These are phyloP conservation scores for Blumeria graminis DNA, from an alignment of 2,329 filamentous ascomycete species.

Conservation along the genomic window DNA sequence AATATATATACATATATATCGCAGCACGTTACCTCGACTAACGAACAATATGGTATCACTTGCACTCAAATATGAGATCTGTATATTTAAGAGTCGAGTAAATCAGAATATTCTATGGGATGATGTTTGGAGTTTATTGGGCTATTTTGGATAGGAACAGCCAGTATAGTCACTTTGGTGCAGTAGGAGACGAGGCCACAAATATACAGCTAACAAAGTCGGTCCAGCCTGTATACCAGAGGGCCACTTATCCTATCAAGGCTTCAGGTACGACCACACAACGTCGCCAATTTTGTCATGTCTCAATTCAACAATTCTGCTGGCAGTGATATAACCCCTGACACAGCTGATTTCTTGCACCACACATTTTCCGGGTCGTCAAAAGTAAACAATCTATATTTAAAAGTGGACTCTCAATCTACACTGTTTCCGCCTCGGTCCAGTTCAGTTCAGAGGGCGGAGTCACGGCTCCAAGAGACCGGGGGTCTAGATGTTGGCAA, in stretches of 20 bases:
- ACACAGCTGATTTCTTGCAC: not conserved
- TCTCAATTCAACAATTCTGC: not conserved
- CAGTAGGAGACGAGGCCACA: too few species aligned
- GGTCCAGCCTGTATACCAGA: too few species aligned
- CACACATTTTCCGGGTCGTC: not conserved
- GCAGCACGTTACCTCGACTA: too few species aligned
- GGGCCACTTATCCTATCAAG: not conserved
- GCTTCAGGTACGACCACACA: not conserved
- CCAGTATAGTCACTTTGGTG: too few species aligned
- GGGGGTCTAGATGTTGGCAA: constrained; percentile 3
- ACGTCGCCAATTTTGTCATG: not conserved
- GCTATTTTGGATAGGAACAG: too few species aligned
- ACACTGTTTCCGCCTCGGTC: not conserved
- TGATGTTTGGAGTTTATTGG: too few species aligned
- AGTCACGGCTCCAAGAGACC: constrained; percentile 9
- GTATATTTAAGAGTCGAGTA: too few species aligned
- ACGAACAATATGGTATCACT: too few species aligned
- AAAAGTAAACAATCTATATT: not conserved
- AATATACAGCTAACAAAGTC: too few species aligned
- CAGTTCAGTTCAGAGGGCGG: constrained; percentile 5
- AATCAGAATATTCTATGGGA: too few species aligned
- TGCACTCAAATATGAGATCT: too few species aligned
- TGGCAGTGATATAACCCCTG: not conserved
- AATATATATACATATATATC: too few species aligned
- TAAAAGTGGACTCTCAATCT: not conserved